A percentile compares a stretch with the other conserved stretches of the same genome.
phyloP scores from a whole-genome alignment of 192 early-diverging fungal genomes.

The Geosiphon pyriformis region DNA sequence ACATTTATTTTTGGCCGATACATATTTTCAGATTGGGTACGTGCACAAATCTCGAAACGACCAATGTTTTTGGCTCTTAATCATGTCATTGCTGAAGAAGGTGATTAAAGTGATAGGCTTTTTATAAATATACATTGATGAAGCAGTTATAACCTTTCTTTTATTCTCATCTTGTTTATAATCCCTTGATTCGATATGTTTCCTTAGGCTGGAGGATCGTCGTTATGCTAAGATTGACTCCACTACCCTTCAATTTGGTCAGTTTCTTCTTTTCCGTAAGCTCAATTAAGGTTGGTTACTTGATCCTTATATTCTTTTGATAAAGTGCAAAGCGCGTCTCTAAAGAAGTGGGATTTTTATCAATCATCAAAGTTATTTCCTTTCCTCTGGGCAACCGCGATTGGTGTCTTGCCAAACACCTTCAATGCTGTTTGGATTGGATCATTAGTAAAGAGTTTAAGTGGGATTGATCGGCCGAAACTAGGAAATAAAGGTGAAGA shows the following conservation, averaged over 20 bases:
- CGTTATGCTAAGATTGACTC: conserved; percentile 41
- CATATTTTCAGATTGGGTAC: conserved; percentile 43
- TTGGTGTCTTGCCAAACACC: conserved; percentile 39
- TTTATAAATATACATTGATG: too few species aligned
- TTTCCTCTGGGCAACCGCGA: conserved; percentile 38
- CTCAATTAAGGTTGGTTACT: conserved; percentile 30
- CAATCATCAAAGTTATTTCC: conserved; percentile 31
- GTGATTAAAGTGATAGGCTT: too few species aligned
- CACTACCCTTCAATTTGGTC: conserved; percentile 39
- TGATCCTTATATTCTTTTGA: too few species aligned
- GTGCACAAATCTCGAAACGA: conserved; percentile 32
- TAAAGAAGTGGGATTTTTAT: too few species aligned
- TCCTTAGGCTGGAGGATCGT: conserved; percentile 43
- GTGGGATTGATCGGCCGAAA: conserved; percentile 39
- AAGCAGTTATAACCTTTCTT: conserved; percentile 10
- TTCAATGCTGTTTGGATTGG: conserved; percentile 45
- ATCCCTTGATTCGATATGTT: background rate
- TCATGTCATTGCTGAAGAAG: conserved; percentile 41
- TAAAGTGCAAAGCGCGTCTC: too few species aligned
- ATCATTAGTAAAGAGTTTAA: conserved; percentile 36
- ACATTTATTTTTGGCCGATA: conserved; percentile 43
- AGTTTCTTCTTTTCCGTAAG: conserved; percentile 44
- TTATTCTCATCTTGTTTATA: conserved; percentile 6
- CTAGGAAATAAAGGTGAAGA: conserved; percentile 25
- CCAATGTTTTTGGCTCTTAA: conserved; percentile 36